Evolutionary conservation across 202 grass and related monocot species (phyloP).

Genomic region (Elaeis oleifera): DNA sequence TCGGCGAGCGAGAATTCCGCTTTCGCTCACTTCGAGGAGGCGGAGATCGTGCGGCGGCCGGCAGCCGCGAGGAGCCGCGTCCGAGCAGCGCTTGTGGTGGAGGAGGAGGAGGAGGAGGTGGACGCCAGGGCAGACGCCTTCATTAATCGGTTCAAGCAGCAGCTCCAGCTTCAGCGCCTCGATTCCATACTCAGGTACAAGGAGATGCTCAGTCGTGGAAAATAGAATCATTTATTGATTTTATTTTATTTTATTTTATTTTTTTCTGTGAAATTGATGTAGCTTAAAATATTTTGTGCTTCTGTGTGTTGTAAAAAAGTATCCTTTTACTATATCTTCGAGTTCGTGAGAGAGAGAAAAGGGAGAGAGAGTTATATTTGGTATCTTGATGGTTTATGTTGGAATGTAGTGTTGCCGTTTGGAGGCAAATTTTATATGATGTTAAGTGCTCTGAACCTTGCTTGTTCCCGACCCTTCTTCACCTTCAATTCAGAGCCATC

Average conservation of each 20-base stretch:
- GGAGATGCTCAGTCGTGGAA: conserved; percentile 63
- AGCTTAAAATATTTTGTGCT: not conserved
- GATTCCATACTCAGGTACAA: conserved; percentile 69
- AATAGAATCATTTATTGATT: conserved; percentile 5
- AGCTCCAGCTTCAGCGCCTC: conserved; percentile 65
- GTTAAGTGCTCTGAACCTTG: too few species aligned
- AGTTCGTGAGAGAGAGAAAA: too few species aligned
- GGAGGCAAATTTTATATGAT: too few species aligned
- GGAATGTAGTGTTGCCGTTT: too few species aligned
- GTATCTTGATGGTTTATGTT: too few species aligned
- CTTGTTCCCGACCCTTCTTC: too few species aligned
- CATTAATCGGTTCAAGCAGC: conserved; percentile 68
- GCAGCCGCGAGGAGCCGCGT: not conserved
- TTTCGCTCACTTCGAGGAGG: conserved; percentile 2
- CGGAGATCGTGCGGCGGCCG: not conserved
- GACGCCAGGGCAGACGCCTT: conserved; percentile 71
- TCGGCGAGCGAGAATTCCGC: conserved; percentile 27
- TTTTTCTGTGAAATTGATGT: not conserved
- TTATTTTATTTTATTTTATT: not conserved
- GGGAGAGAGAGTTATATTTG: too few species aligned
- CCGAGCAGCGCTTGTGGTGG: conserved; percentile 10
- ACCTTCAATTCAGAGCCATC: too few species aligned
- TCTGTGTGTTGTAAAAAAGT: not conserved
- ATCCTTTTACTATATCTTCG: too few species aligned
- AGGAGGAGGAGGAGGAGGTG: conserved; percentile 26